Conservation (phyloP, 495 filamentous ascomycete species). For the Podospora pseudoanserina region DNA sequence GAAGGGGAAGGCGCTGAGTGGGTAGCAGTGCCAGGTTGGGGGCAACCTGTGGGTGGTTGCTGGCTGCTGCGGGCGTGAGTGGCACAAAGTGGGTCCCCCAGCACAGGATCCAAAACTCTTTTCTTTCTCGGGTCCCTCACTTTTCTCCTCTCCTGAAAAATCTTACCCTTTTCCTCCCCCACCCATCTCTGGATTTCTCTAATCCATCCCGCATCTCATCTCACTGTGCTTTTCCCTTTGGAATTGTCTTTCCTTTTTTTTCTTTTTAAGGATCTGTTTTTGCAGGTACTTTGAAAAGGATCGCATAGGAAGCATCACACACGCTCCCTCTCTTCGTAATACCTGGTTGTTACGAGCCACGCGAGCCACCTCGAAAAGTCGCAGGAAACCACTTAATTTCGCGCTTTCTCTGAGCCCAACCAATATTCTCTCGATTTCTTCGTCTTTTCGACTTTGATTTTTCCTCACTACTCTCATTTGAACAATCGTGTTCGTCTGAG, state of each 20-base stretch:
- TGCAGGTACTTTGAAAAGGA: conserved; percentile 41
- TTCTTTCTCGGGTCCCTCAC: conserved; percentile 33
- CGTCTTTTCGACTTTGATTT: conserved; percentile 34
- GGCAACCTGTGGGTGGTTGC: background rate
- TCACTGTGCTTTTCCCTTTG: conserved; percentile 25
- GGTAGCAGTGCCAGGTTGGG: conserved; percentile 4
- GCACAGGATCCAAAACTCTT: conserved; percentile 34
- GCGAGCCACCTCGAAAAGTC: conserved; percentile 10
- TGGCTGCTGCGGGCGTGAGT: background rate
- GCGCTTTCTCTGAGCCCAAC: conserved; percentile 16
- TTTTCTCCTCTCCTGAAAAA: conserved; percentile 31
- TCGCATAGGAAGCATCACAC: conserved; percentile 28
- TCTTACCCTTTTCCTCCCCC: conserved; percentile 25
- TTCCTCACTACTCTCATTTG: conserved; percentile 31
- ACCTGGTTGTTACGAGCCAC: conserved; percentile 22
- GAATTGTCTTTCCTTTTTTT: conserved; percentile 35
- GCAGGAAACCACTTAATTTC: conserved; percentile 14
- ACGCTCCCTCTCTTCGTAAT: conserved; percentile 34
- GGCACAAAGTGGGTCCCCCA: conserved; percentile 24
- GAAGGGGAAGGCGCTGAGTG: conserved; percentile 5
- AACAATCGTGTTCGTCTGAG: conserved; percentile 30
- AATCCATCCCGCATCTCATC: conserved; percentile 31
- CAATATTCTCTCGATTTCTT: conserved; percentile 31
- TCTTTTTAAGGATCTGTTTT: conserved; percentile 34
- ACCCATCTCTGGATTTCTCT: conserved; percentile 31